phyloP scores from a whole-genome alignment of 2,329 filamentous ascomycete genomes.

The Talaromyces sp. region DNA sequence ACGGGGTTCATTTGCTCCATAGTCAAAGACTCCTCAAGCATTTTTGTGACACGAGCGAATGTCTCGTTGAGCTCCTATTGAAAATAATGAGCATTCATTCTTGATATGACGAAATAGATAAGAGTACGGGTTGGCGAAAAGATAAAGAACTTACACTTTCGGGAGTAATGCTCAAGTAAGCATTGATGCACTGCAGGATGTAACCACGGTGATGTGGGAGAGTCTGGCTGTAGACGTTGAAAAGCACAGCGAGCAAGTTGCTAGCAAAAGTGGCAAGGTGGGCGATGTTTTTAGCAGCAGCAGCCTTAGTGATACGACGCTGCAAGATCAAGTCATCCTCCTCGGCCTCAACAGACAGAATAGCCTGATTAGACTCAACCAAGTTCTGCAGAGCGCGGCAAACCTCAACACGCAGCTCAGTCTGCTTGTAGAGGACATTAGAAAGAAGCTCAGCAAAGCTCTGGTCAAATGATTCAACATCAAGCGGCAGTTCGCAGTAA shows the following conservation, averaged over 20 bases:
- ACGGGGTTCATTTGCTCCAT: conserved; percentile 66
- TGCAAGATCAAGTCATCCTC: conserved; percentile 75
- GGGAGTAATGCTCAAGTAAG: conserved; percentile 86
- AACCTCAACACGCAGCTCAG: conserved; percentile 81
- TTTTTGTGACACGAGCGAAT: conserved; percentile 81
- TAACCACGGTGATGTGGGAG: conserved; percentile 88
- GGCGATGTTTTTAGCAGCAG: conserved; percentile 77
- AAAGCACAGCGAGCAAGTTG: conserved; percentile 93
- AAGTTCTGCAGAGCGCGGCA: conserved; percentile 84
- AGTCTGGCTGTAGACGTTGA: conserved; percentile 98
- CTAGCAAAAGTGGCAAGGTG: conserved; percentile 78
- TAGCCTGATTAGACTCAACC: conserved; percentile 87
- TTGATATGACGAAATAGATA: too few species aligned
- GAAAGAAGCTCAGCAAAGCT: conserved; percentile 85
- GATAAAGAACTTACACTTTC: conserved; percentile 48
- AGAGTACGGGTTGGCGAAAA: background rate
- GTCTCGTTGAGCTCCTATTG: conserved; percentile 76
- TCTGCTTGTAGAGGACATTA: conserved; percentile 89
- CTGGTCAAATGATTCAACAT: conserved; percentile 79
- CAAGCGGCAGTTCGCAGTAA: conserved; percentile 90
- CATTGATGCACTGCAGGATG: conserved; percentile 92
- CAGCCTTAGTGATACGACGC: conserved; percentile 72
- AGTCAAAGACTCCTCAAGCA: conserved; percentile 73
- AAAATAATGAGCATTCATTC: conserved; percentile 15
- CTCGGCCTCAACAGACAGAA: conserved; percentile 68